Evolutionary conservation across 345 rosid genomes (phyloP), one percentile per base, ranked within the genome.

Genomic region (Eucalyptus cloeziana): DNA sequence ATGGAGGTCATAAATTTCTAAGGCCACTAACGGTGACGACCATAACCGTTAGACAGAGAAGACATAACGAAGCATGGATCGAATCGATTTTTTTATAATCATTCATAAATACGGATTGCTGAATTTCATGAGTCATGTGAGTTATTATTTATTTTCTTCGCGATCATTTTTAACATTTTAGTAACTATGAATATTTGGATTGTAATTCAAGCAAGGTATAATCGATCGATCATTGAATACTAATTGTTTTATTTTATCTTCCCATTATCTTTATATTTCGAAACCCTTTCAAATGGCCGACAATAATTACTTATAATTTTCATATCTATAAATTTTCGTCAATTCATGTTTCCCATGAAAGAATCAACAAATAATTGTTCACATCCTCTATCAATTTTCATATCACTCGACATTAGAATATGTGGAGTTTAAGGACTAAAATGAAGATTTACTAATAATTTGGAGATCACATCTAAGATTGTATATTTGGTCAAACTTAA

Each of bases 221-320:
- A 27, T 27, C 2, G 13, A 12, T 27, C 1, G 2, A 60, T 27
- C n/a, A 27, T 25, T 6, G 16, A 10, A 27, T 27, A 60, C 1
- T 11, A 27, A 27, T 25, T 25, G 0, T 3, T 60, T 27, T 60
- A 25, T 60, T 58, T 60, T 27, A 60, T 60, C 4, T 25, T 11
- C 0, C 7, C 1, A 27, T 27, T 60, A 27, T 25, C 1, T 27
- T 60, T 27, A 60, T 27, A 1, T 13, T 60, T 60, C 4, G 3
- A 12, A 27, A 25, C 15, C 31, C 8, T 60, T 60, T 27, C 27
- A 11, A 60, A 60, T 60, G 7, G 3, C 16, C 0, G 2, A 8
- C 0, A 11, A 0, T 0, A 0, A 11, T 60, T 60, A 27, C 15
- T 0, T 11, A 0, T 4, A 22, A 22, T 56, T 22, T 27, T 25